Base-by-base conservation (phyloP, 148 eudicot species). In the Cornus kousa region DNA sequence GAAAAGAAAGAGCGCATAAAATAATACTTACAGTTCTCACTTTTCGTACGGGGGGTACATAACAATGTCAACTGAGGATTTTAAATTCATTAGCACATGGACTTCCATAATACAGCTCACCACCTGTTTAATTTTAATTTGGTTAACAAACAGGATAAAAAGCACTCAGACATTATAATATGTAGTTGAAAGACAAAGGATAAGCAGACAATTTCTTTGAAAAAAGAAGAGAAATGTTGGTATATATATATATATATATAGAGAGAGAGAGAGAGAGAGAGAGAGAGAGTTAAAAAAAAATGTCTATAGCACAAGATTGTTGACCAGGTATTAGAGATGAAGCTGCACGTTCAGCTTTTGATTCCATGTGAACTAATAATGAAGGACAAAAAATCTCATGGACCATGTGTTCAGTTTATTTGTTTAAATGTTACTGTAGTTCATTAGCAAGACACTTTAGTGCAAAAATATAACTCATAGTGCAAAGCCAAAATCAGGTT, bases 41-140 rank as follows among this genome's bases (percentile, higher is more conserved):
- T 5, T 74, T 35, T 57, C 22, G 35, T 31, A 50, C 65, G 13
- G 32, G n/a, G 31, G 16, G 35, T 60, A 59, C n/a, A 74, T 13
- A 28, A 16, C 16, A 43, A 62, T 60, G 68, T 74, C 50, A 12
- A 28, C 48, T 74, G 60, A 13, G 2, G 12, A 3, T 74, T 40
- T 74, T 60, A 32, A 62, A 74, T 60, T 74, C 62, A 31, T n/a
- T 37, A 62, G 68, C 46, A 62, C 77, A 35, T 62, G 53, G 28
- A 17, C 67, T 33, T 19, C 31, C 28, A 20, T 12, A 28, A 66
- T 59, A 74, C 68, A 60, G 68, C 50, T 72, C 57, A 33, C 32
- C 57, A 33, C 32, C 50, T 71, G 31, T 16, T 71, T 71, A 17
- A 17, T 1, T 48, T 48, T 11, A 53, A 16, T 53, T 11, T 12